Conservation (phyloP, 169 alveolate genomes). For the Plasmodium inui region DNA sequence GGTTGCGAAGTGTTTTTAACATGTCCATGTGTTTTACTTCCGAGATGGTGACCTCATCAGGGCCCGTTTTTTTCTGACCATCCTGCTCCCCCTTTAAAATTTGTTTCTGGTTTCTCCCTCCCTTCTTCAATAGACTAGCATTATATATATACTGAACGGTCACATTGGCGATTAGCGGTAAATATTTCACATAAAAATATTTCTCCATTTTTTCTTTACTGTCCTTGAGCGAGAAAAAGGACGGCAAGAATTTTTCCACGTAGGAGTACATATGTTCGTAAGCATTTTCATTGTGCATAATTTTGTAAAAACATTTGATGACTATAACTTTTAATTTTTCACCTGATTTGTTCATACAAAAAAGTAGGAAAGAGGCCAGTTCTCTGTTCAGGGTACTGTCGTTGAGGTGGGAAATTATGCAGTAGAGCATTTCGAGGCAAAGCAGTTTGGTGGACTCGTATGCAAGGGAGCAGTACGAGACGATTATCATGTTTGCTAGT, state of each 20-base stretch:
- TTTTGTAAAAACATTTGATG: conserved; percentile 44
- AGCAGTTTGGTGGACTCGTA: conserved; percentile 19
- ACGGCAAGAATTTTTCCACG: conserved; percentile 43
- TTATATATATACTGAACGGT: conserved; percentile 49
- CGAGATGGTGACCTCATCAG: background rate
- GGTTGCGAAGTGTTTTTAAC: conserved; percentile 20
- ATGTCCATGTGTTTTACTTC: conserved; percentile 30
- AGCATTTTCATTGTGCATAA: conserved; percentile 27
- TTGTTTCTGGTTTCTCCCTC: background rate
- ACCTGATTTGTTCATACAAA: conserved; percentile 32
- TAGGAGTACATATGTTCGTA: conserved; percentile 9
- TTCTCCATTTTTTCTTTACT: conserved; percentile 16
- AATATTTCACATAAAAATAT: conserved; percentile 49
- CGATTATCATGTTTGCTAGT: conserved; percentile 25
- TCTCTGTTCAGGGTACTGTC: conserved; percentile 22
- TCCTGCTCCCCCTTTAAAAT: background rate
- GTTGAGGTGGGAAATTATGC: conserved; percentile 13
- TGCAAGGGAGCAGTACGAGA: conserved; percentile 20
- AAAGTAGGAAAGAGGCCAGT: conserved; percentile 29
- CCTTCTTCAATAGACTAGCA: conserved; percentile 13
- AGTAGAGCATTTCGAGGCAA: conserved; percentile 30
- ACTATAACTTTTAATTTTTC: conserved; percentile 39
- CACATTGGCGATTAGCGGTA: conserved; percentile 29
- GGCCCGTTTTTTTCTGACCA: background rate
- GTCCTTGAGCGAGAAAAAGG: conserved; percentile 25